Conservation (phyloP, 106 monocot genomes). For the Acanthochlamys bracteata region DNA sequence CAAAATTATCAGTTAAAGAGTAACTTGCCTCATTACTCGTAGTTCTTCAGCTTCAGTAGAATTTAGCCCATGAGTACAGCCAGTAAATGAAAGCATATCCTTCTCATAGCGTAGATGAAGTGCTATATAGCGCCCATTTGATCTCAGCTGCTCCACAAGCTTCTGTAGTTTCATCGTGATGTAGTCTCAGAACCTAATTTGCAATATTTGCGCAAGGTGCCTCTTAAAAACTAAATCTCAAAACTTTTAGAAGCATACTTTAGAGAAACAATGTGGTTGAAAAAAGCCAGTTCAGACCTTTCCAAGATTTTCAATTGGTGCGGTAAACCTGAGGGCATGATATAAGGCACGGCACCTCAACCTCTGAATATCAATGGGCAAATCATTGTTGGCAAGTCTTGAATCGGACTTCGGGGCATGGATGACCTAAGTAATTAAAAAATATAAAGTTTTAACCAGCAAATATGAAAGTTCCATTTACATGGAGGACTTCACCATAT, state of each 20-base stretch:
- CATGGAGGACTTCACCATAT: too few relatives aligned
- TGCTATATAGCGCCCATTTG: slow-evolving; percentile 65
- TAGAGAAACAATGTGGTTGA: too few relatives aligned
- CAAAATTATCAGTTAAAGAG: not conserved
- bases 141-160: slow-evolving; percentile 76
- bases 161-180: slow-evolving; percentile 79
- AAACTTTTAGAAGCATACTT: too few relatives aligned
- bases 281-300: slow-evolving; percentile 52
- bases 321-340: slow-evolving; percentile 72
- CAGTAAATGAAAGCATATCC: slow-evolving; percentile 96
- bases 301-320: slow-evolving; percentile 75
- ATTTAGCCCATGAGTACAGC: slow-evolving; percentile 75
- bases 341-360: slow-evolving; percentile 64
- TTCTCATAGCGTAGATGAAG: slow-evolving; percentile 95
- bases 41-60: slow-evolving; percentile 74
- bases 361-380: slow-evolving; percentile 81
- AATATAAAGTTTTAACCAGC: not conserved
- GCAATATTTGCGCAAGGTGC: slow-evolving; percentile 39
- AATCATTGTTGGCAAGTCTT: slow-evolving; percentile 85
- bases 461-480: too few relatives aligned
- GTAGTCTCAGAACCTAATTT: slow-evolving; percentile 94
- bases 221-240: slow-evolving; percentile 42
- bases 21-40: slow-evolving; percentile 55
- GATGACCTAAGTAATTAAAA: slow-evolving; percentile 46
- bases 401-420: slow-evolving; percentile 96